Evolutionary conservation across 1,139 yeast species (phyloP).

Genomic region (Pichiaceae sp.): DNA sequence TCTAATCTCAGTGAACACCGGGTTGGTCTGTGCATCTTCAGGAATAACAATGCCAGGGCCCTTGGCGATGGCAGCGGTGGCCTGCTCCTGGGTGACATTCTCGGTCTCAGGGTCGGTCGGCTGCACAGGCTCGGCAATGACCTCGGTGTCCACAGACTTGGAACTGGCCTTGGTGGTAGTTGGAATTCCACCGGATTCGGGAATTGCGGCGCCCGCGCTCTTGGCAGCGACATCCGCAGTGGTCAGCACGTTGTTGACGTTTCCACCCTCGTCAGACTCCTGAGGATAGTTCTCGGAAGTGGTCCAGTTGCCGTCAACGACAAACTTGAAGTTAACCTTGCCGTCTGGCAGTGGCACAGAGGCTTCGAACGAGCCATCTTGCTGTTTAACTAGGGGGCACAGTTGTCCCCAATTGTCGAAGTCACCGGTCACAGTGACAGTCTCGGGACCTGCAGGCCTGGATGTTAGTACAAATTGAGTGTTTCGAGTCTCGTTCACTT

Average conservation of each 20-base stretch:
- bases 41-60: constrained; percentile 46
- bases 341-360: constrained; percentile 41
- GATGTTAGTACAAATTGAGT: not conserved
- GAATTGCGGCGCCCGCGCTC: constrained; percentile 31
- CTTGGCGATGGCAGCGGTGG: constrained; percentile 2
- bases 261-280: constrained; percentile 44
- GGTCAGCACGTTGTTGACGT: constrained; percentile 51
- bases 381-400: constrained; percentile 48
- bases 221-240: constrained; percentile 23
- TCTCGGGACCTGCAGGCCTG: constrained; percentile 69
- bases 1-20: constrained; percentile 38
- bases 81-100: constrained; percentile 40
- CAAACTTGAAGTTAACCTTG: constrained; percentile 53
- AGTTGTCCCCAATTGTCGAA: constrained; percentile 69
- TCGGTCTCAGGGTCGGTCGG: constrained; percentile 35
- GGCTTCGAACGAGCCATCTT: constrained; percentile 52
- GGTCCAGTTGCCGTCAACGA: constrained; percentile 65
- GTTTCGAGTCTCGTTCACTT: constrained; percentile 4
- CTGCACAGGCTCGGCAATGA: constrained; percentile 32
- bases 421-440: constrained; percentile 67
- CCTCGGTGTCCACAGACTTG: constrained; percentile 17
- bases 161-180: constrained; percentile 12
- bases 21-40: constrained; percentile 39
- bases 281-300: constrained; percentile 38
- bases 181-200: constrained; percentile 46